A percentile compares a stretch with the other conserved stretches of the same genome.
These are phyloP conservation scores for Canna indica DNA, from an alignment of 176 grass and related monocot genomes.

Conservation along the genomic window DNA sequence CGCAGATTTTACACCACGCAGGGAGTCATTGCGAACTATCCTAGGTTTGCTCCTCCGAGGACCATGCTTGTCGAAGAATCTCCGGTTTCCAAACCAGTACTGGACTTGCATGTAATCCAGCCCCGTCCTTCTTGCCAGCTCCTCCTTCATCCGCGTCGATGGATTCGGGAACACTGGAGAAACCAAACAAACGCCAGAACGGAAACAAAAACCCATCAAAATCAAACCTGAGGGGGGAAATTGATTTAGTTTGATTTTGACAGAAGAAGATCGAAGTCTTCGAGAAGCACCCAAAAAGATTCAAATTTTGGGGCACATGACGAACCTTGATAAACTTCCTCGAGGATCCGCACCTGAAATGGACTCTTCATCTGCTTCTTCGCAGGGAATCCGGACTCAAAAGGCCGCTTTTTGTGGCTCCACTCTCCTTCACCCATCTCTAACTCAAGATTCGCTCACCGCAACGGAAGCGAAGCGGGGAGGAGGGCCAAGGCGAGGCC, in stretches of 20 bases:
- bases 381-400: background rate
- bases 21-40: background rate
- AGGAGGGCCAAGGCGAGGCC: background rate
- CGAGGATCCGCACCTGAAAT: background rate
- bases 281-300: too few relatives aligned
- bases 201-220: background rate
- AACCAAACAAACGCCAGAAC: too few relatives aligned
- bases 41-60: background rate
- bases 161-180: background rate
- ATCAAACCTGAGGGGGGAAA: too few relatives aligned
- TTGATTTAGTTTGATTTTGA: too few relatives aligned
- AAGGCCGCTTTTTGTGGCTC: background rate
- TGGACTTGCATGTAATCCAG: constrained; percentile 1
- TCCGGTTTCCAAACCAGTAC: constrained; percentile 2
- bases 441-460: background rate
- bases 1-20: too few relatives aligned
- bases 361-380: background rate
- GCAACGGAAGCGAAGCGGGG: background rate
- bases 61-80: background rate
- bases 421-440: background rate
- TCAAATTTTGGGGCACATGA: background rate
- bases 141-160: background rate
- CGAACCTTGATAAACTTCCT: background rate
- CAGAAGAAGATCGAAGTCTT: too few relatives aligned
- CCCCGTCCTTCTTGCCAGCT: background rate